A percentile compares a stretch with the other conserved stretches of the same genome.
Conservation (phyloP, 2,329 filamentous ascomycete genomes). For the Conoideocrella luteorostrata region DNA sequence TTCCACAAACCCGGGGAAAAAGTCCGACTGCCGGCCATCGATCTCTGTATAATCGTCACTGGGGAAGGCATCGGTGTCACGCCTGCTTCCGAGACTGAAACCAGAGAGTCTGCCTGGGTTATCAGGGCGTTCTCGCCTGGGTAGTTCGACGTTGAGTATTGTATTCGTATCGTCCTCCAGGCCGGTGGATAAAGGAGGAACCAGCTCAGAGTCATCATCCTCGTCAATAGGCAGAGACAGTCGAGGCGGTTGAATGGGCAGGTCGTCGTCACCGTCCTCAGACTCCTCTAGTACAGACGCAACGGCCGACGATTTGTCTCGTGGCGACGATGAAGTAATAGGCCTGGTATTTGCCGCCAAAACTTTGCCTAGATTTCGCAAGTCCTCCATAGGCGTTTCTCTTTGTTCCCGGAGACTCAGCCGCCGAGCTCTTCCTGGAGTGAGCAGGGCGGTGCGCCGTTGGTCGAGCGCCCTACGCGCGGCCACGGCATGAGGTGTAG, state of each 20-base stretch:
- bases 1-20: constrained; percentile 43
- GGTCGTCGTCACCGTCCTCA: constrained; percentile 41
- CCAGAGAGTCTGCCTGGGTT: constrained; percentile 40
- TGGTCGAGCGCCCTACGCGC: constrained; percentile 52
- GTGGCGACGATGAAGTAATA: constrained; percentile 39
- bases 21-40: constrained; percentile 41
- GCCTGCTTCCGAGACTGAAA: constrained; percentile 46
- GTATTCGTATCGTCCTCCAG: constrained; percentile 56
- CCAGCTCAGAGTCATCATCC: constrained; percentile 44
- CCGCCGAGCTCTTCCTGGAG: constrained; percentile 52
- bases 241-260: constrained; percentile 43
- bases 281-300: constrained; percentile 26
- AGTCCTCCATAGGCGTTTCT: constrained; percentile 47
- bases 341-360: constrained; percentile 43
- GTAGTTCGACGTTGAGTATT: constrained; percentile 52
- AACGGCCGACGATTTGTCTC: constrained; percentile 21
- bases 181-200: constrained; percentile 46
- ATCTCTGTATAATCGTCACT: constrained; percentile 32
- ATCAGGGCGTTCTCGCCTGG: constrained; percentile 45
- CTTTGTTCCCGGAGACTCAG: constrained; percentile 49
- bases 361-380: constrained; percentile 48
- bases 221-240: constrained; percentile 49
- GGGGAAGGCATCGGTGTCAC: constrained; percentile 47
- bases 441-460: constrained; percentile 53
- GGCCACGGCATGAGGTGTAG: constrained; percentile 56